A percentile compares a stretch with the other conserved stretches of the same genome.
Evolutionary conservation across 192 early-diverging fungal species (phyloP).

Genomic region (Lobosporangium transversale): DNA sequence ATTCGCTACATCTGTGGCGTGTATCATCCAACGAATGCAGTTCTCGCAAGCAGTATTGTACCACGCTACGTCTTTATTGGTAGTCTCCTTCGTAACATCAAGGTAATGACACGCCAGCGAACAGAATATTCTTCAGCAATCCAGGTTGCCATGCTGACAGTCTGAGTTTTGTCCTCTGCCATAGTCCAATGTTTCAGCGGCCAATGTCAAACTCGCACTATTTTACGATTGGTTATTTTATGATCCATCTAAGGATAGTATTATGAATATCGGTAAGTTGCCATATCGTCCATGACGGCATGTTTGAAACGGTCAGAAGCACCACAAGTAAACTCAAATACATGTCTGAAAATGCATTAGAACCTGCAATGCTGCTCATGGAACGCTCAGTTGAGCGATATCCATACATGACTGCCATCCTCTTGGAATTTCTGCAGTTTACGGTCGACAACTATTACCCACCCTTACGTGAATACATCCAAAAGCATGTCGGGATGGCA

Average conservation of each 20-base stretch:
- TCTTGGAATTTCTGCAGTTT: conserved; percentile 76
- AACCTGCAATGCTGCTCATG: conserved; percentile 82
- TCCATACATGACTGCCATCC: conserved; percentile 69
- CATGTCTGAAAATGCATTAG: conserved; percentile 52
- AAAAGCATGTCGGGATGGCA: conserved; percentile 58
- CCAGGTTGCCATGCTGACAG: neutral
- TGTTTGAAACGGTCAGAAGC: too few relatives aligned
- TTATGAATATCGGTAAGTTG: conserved; percentile 74
- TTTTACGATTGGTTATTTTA: conserved; percentile 86
- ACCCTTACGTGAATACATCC: conserved; percentile 57
- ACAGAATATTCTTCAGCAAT: neutral
- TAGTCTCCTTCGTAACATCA: conserved; percentile 65
- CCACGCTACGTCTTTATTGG: conserved; percentile 77
- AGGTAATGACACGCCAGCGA: conserved; percentile 21
- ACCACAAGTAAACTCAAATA: too few relatives aligned
- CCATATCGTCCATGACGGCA: too few relatives aligned
- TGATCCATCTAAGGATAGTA: conserved; percentile 68
- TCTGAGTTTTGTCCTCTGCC: neutral
- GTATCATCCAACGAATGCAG: conserved; percentile 76
- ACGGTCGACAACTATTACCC: conserved; percentile 69
- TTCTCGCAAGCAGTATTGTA: conserved; percentile 75
- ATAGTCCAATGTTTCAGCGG: conserved; percentile 65
- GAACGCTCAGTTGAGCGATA: conserved; percentile 71
- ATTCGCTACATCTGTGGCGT: conserved; percentile 78
- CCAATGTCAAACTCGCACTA: conserved; percentile 77